phyloP scores from a whole-genome alignment of 2,329 filamentous ascomycete genomes.

The Aureobasidium sp. region DNA sequence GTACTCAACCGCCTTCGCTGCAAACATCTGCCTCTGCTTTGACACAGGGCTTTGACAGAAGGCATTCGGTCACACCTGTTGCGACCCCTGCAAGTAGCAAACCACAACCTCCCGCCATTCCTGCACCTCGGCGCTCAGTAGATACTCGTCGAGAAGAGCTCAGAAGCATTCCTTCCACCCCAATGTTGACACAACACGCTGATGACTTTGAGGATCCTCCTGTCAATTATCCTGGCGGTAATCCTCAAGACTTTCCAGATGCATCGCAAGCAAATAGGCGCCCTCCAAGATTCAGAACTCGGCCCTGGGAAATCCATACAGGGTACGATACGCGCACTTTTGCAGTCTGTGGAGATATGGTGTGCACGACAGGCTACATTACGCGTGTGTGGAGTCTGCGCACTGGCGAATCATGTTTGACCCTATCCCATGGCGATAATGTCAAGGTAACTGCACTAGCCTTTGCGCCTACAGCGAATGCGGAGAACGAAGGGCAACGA shows the following conservation, averaged over 20 bases:
- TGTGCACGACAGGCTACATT: conserved; percentile 79
- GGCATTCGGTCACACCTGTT: conserved; percentile 13
- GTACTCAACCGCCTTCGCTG: conserved; percentile 8
- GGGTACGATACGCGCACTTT: conserved; percentile 83
- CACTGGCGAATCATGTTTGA: conserved; percentile 76
- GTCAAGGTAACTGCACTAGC: conserved; percentile 72
- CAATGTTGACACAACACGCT: conserved; percentile 32
- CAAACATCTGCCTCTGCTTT: conserved; percentile 24
- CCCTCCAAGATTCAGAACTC: conserved; percentile 66
- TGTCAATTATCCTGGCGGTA: conserved; percentile 15
- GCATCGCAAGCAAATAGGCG: conserved; percentile 76
- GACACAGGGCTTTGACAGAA: conserved; percentile 24
- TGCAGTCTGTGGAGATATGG: conserved; percentile 79
- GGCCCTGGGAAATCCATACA: conserved; percentile 68
- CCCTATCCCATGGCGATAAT: conserved; percentile 74
- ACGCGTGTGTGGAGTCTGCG: conserved; percentile 83
- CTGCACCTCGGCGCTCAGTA: conserved; percentile 27
- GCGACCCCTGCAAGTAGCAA: conserved; percentile 14
- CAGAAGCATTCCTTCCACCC: conserved; percentile 15
- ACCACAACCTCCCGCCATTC: conserved; percentile 26
- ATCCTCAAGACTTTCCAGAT: conserved; percentile 63
- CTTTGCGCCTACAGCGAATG: conserved; percentile 74
- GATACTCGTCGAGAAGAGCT: conserved; percentile 17
- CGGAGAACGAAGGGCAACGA: conserved; percentile 71
- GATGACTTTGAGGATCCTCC: conserved; percentile 18